phyloP scores from a whole-genome alignment of 306 rosid genomes.

The Carpinus viminea region DNA sequence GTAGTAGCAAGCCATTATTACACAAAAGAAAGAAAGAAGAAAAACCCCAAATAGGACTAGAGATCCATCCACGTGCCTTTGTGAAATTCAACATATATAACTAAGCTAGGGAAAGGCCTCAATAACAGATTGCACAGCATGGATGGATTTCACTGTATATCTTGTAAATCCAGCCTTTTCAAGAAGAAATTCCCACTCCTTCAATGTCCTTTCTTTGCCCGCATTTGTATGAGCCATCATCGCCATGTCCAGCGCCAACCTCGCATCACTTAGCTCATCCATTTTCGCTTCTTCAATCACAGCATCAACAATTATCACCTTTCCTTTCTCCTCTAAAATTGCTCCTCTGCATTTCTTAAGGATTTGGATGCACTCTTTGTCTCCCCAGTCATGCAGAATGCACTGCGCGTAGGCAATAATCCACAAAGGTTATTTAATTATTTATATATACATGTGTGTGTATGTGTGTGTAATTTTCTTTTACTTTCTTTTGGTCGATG shows the following conservation, averaged over 20 bases:
- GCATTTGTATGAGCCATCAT: constrained; percentile 59
- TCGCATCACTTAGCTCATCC: constrained; percentile 31
- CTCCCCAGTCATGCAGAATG: constrained; percentile 64
- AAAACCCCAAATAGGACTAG: no score
- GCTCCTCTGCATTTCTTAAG: constrained; percentile 54
- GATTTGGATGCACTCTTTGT: constrained; percentile 54
- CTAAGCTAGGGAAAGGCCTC: constrained; percentile 38
- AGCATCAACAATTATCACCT: constrained; percentile 52
- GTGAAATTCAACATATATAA: not conserved
- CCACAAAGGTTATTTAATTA: not conserved
- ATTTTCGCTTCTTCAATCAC: constrained; percentile 38
- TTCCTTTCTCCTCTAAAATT: constrained; percentile 44
- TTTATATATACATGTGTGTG: no score
- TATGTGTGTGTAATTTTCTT: no score
- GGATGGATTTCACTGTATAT: constrained; percentile 31
- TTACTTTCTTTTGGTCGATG: no score
- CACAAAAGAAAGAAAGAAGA: no score
- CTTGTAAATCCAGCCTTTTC: constrained; percentile 47
- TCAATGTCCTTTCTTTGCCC: constrained; percentile 55
- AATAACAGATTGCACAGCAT: constrained; percentile 45
- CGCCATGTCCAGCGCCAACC: constrained; percentile 53
- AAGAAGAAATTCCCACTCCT: constrained; percentile 58
- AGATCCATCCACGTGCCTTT: no score
- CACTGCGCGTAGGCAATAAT: constrained; percentile 22
- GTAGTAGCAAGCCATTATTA: no score